Evolutionary conservation across 495 filamentous ascomycete species (phyloP), one percentile per base, ranked within the genome.

Genomic region (Parmelia sp.): DNA sequence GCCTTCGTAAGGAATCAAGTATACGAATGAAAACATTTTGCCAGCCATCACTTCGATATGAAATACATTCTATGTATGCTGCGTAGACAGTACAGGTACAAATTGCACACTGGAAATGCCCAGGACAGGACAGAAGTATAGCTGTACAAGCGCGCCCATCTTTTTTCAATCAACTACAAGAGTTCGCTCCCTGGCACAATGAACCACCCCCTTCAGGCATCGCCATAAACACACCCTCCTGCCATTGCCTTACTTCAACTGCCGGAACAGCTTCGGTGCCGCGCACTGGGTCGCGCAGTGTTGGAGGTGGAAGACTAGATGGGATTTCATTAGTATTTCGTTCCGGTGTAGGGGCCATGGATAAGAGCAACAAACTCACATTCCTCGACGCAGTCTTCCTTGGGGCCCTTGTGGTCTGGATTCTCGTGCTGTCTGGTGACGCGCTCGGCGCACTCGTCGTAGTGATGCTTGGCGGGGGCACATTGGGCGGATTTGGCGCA

Each of bases 321-420:
- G 8, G 29, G 21, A 25, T 29, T 31, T 17, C 10, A 10, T 39
- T 40, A 36, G 14, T 12, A 33, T 5, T 55, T 29, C 57, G 21
- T 40, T 29, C 17, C 29, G 6, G 19, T 23, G 23, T 21, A n/a
- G n/a, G 17, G 56, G 17, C 12, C 15, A 7, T 49, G 17, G 14
- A 7, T 27, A 6, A 19, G 17, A 12, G 11, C 36, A 12, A 8
- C 33, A 27, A n/a, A 85, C 92, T 80, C 87, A 97, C 94, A 98
- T 83, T 98, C 94, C 82, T 98, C 94, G 67, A 98, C 90, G 71
- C 94, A 98, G 81, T 98, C 93, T 83, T 98, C 94, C 71, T 88
- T 83, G 65, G 82, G 76, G 15, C 79, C 83, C 74, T 83, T 78
- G 76, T 82, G 81, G 73, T 82, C 79, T 68, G 82, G 86, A 70